Evolutionary conservation across 495 filamentous ascomycete genomes (phyloP).

Genomic region (Lophiostoma macrostomum): DNA sequence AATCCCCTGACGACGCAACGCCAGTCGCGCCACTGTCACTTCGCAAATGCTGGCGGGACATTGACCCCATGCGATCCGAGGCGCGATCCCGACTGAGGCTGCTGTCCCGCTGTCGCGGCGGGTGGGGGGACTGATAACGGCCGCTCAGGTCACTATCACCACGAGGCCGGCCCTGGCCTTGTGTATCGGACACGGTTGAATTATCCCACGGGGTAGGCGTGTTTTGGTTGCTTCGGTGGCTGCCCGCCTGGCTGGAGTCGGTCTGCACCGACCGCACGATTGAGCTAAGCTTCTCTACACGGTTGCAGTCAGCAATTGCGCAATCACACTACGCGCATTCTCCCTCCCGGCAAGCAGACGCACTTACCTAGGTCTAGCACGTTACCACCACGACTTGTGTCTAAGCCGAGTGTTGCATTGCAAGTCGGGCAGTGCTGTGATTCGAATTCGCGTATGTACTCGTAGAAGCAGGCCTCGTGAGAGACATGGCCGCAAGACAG

Average conservation of each 20-base stretch:
- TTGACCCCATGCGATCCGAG: constrained; percentile 55
- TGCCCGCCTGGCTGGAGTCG: constrained; percentile 49
- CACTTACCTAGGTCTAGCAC: constrained; percentile 83
- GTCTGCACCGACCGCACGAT: constrained; percentile 81
- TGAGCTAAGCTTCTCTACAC: constrained; percentile 86
- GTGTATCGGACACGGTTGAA: constrained; percentile 41
- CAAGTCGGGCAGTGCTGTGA: constrained; percentile 94
- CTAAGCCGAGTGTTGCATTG: constrained; percentile 86
- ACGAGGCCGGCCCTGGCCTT: constrained; percentile 43
- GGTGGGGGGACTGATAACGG: constrained; percentile 31
- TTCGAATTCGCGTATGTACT: constrained; percentile 94
- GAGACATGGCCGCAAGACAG: constrained; percentile 95
- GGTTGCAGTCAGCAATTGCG: constrained; percentile 12
- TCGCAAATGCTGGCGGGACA: constrained; percentile 55
- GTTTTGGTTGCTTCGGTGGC: constrained; percentile 46
- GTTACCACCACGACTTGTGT: constrained; percentile 94
- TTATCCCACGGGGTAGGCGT: constrained; percentile 61
- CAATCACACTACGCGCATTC: constrained; percentile 3
- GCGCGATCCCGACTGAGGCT: constrained; percentile 35
- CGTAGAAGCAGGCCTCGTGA: constrained; percentile 98
- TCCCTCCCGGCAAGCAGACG: background rate
- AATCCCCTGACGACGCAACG: constrained; percentile 63
- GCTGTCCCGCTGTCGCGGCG: constrained; percentile 30
- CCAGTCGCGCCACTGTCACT: constrained; percentile 76
- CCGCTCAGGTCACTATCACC: constrained; percentile 37